phyloP scores from a whole-genome alignment of 2,329 filamentous ascomycete species.

The Diaporthe sp. region DNA sequence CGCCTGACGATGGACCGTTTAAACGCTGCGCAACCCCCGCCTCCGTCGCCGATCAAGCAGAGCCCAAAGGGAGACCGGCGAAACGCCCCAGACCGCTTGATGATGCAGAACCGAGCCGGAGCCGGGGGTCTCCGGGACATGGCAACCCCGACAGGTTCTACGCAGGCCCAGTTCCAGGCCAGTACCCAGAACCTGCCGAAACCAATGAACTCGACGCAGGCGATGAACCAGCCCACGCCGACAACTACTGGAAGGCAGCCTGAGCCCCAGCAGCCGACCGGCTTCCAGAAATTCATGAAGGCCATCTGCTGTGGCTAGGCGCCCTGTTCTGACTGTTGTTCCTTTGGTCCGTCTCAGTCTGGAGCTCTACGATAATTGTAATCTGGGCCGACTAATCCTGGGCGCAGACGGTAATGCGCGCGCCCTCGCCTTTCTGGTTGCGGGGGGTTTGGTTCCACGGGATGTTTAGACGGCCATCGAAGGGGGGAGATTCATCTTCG shows the following conservation, averaged over 20 bases:
- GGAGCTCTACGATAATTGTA: conserved; percentile 29
- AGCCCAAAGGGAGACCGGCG: conserved; percentile 79
- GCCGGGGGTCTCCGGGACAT: conserved; percentile 80
- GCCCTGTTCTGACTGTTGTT: conserved; percentile 40
- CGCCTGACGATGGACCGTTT: conserved; percentile 86
- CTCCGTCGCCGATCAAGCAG: conserved; percentile 86
- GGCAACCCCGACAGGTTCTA: conserved; percentile 88
- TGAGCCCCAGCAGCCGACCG: conserved; percentile 78
- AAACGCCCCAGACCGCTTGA: conserved; percentile 81
- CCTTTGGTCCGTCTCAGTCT: conserved; percentile 33
- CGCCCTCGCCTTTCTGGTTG: conserved; percentile 33
- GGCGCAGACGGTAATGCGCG: conserved; percentile 23
- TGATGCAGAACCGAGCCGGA: conserved; percentile 82
- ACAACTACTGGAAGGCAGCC: conserved; percentile 65
- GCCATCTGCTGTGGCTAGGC: conserved; percentile 87
- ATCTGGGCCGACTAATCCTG: conserved; percentile 25
- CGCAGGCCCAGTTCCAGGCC: conserved; percentile 96
- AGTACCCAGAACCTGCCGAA: conserved; percentile 88
- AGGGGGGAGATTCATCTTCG: conserved; percentile 37
- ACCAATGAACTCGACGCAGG: conserved; percentile 71
- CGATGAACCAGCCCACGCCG: conserved; percentile 68
- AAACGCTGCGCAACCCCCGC: conserved; percentile 93
- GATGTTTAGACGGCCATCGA: conserved; percentile 35
- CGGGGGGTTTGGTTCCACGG: conserved; percentile 26
- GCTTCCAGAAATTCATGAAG: conserved; percentile 94